A percentile compares a stretch with the other conserved stretches of the same genome.
These are phyloP conservation scores for Aplosporella prunicola DNA, from an alignment of 2,329 filamentous ascomycete genomes.

Conservation along the genomic window DNA sequence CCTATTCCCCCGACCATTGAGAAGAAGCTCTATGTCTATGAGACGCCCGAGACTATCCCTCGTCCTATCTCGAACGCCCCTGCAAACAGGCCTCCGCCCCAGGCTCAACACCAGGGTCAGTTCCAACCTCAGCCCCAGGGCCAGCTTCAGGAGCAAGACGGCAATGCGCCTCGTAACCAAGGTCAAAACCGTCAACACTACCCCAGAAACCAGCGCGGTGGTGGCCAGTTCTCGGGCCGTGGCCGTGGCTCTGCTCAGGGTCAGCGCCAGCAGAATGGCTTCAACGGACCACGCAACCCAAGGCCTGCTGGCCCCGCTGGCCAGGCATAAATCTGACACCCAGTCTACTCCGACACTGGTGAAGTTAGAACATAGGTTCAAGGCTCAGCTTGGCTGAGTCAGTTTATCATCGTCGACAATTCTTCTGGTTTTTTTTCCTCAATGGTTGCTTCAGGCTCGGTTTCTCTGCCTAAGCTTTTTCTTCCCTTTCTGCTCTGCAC, in stretches of 20 bases:
- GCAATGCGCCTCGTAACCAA: constrained; percentile 11
- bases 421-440: constrained; percentile 10
- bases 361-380: constrained; percentile 11
- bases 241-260: too few relatives aligned
- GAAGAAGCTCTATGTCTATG: constrained; percentile 97
- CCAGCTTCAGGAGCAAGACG: constrained; percentile 19
- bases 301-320: constrained; percentile 22
- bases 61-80: constrained; percentile 58
- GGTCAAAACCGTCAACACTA: constrained; percentile 15
- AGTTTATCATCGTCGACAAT: constrained; percentile 6
- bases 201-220: constrained; percentile 19
- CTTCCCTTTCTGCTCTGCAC: constrained; percentile 9
- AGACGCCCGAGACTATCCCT: constrained; percentile 89
- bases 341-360: constrained; percentile 4
- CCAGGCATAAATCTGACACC: constrained; percentile 18
- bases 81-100: constrained; percentile 17
- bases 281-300: constrained; percentile 25
- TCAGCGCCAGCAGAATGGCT: constrained; percentile 26
- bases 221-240: constrained; percentile 23
- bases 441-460: constrained; percentile 1
- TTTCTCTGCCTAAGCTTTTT: constrained; percentile 4
- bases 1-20: constrained; percentile 92
- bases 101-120: constrained; percentile 11
- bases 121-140: constrained; percentile 17
- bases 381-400: constrained; percentile 7